Evolutionary conservation across 768 basidiomycete species (phyloP), one percentile per base, ranked within the genome.

Genomic region (Rhodotorula babjevae): DNA sequence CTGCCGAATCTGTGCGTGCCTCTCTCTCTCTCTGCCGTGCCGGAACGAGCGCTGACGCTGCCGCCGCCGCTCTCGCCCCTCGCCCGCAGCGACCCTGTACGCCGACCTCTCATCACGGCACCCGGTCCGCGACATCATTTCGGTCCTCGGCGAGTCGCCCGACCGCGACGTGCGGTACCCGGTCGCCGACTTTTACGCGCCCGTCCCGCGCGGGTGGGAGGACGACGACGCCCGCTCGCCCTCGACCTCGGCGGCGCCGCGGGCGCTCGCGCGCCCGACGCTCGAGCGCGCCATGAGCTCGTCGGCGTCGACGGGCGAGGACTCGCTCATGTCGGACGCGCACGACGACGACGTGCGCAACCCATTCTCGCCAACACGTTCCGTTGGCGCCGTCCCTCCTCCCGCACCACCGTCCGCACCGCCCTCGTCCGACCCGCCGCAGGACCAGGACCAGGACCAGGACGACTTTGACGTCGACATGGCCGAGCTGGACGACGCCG

Each of bases 1-100:
- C 2, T 82, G 80, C 33, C 78, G 68, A 7, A 61, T 67, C 27
- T 68, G 79, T 78, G 29, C 50, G 79, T 36, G 4, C 9, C 55
- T 14, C 14, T 47, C 25, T 33, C 40, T 7, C 44, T 49, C 33
- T n/a, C 47, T 42, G 25, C 31, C 25, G 21, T 14, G 19, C 12
- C 23, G 16, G 3, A 29, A 16, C 18, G 9, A 7, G 46, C 19
- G 5, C 46, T 15, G 16, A 16, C 47, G 47, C 47, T 23, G 19
- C 8, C 47, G 18, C 47, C 23, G 19, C 8, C 47, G 18, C 21
- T 12, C 25, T 25, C 25, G 23, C 11, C 21, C 10, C 27, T 27
- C 5, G 2, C 18, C 16, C 11, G 18, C 63, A 70, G 73, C 19
- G 11, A 56, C 65, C 1, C 69, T 75, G 6, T 75, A 71, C 50